phyloP scores from a whole-genome alignment of 2,329 filamentous ascomycete species.

The Escovopsis sp. region DNA sequence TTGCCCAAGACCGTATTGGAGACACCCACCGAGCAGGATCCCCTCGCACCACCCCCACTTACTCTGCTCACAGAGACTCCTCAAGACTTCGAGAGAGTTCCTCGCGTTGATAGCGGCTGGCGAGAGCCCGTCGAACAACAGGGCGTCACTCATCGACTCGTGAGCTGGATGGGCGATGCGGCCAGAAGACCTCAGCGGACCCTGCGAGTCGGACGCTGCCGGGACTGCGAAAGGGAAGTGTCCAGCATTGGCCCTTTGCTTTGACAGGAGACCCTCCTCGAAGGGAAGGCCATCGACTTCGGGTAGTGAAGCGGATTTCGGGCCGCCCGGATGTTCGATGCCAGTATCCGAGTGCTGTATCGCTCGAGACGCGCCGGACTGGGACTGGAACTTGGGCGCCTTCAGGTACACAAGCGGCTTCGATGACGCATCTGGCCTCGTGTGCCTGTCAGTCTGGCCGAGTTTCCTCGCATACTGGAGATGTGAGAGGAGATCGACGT shows the following conservation, averaged over 20 bases:
- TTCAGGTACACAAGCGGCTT: constrained; percentile 42
- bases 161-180: neutral
- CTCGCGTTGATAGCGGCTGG: constrained; percentile 40
- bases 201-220: too few species aligned
- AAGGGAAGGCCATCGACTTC: too few species aligned
- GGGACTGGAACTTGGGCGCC: constrained; percentile 22
- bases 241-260: neutral
- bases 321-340: too few species aligned
- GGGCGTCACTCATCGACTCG: constrained; percentile 5
- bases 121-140: constrained; percentile 6
- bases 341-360: neutral
- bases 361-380: neutral
- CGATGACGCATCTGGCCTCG: constrained; percentile 22
- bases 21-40: constrained; percentile 77
- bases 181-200: too few species aligned
- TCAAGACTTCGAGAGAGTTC: constrained; percentile 55
- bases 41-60: constrained; percentile 86
- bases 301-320: too few species aligned
- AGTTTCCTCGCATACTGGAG: constrained; percentile 44
- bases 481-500: constrained; percentile 53
- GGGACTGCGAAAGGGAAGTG: too few species aligned
- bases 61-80: constrained; percentile 61
- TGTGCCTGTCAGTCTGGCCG: constrained; percentile 21
- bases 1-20: constrained; percentile 78
- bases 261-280: too few species aligned